Evolutionary conservation across 495 filamentous ascomycete genomes (phyloP), one percentile per base, ranked within the genome.

Genomic region (Beverwykella pulmonaria): DNA sequence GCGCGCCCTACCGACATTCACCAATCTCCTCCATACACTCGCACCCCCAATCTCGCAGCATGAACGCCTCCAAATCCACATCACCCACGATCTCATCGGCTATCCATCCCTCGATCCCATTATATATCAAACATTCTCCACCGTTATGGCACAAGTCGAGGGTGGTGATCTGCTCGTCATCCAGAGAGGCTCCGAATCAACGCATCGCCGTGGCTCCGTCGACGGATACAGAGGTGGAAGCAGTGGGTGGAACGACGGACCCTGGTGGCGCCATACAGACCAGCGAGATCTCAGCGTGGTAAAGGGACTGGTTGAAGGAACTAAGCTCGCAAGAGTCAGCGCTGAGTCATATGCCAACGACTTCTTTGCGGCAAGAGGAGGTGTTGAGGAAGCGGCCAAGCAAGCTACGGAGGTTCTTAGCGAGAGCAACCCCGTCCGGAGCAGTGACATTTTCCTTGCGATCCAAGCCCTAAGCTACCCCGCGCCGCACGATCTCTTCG

Each of bases 81-180:
- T 95, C 61, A 97, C 95, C 20, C 95, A 98, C 79, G 92, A 97
- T 74, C 83, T 98, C 20, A 86, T 92, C 53, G 91, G 90, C 58
- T 99, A 99, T 77, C 94, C 95, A 9, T 92, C 90, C 41, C 86
- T 99, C 63, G 93, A 98, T 76, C 92, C 93, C 12, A 84, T 97
- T 27, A 91, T 98, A 73, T 93, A 97, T 77, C 83, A 83, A 32
- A 92, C 94, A 68, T 99, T 99, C 81, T 92, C 90, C 59, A 88
- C 92, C 55, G 93, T 99, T 48, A 99, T 99, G 94, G 82, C 93
- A 30, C 94, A 99, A 78, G 94, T 99, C 58, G 94, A 99, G 78
- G 94, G 94, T 60, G 94, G 94, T 23, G 94, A 98, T 74, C 85
- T 99, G n/a, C 81, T 98, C 36, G 95, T 99, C 62, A 87, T 98